A percentile compares a stretch with the other conserved stretches of the same genome.
Conservation (phyloP, 352 stramenopile species). For the Phytophthora foliorum region DNA sequence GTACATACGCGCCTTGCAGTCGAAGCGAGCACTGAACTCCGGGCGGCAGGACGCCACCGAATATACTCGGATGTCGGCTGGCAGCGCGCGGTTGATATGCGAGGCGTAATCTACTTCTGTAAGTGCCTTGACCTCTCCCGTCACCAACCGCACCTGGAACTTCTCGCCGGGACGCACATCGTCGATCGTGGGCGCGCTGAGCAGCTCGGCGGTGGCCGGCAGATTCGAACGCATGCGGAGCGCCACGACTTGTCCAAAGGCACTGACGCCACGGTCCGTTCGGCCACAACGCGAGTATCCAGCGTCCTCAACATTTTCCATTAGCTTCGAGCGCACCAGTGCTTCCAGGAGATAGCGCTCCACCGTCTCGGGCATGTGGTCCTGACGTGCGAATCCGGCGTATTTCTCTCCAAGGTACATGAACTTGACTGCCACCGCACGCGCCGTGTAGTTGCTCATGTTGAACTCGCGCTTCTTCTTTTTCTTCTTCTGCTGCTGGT, state of each 20-base stretch:
- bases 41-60: conserved; percentile 75
- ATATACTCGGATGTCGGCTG: conserved; percentile 88
- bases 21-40: conserved; percentile 97
- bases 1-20: conserved; percentile 95
- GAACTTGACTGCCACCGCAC: conserved; percentile 85
- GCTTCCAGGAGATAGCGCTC: conserved; percentile 96
- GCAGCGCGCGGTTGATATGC: conserved; percentile 98
- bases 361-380: conserved; percentile 93
- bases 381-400: conserved; percentile 88
- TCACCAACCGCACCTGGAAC: conserved; percentile 69
- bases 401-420: conserved; percentile 91
- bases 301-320: conserved; percentile 83
- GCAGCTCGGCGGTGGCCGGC: conserved; percentile 64
- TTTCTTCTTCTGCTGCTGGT: conserved; percentile 54
- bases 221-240: conserved; percentile 83
- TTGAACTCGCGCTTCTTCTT: conserved; percentile 76
- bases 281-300: conserved; percentile 97
- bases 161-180: conserved; percentile 66
- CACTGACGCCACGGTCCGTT: conserved; percentile 97
- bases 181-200: conserved; percentile 75
- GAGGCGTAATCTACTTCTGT: conserved; percentile 96
- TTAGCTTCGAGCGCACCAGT: conserved; percentile 92
- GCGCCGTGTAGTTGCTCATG: conserved; percentile 83
- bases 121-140: conserved; percentile 72
- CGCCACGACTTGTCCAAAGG: conserved; percentile 84